These are phyloP conservation scores for Glycine soja DNA, from an alignment of 306 rosid genomes.

Conservation along the genomic window DNA sequence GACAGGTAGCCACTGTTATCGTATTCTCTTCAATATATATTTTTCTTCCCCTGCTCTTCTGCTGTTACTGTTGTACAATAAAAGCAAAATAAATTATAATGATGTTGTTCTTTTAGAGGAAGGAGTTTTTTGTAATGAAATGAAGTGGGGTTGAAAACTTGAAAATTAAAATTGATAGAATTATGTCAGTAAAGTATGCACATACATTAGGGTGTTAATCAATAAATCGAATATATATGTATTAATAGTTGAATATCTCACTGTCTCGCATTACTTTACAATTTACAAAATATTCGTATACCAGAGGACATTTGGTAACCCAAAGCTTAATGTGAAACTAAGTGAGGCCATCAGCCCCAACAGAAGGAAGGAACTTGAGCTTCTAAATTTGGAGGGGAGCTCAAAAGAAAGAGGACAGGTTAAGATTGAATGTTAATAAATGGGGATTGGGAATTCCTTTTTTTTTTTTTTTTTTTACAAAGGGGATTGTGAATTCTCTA, in stretches of 20 bases:
- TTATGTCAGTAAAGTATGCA: too few species aligned
- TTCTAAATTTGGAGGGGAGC: background rate
- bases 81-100: background rate
- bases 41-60: background rate
- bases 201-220: too few species aligned
- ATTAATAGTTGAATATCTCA: too few species aligned
- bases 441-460: too few species aligned
- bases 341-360: too few species aligned
- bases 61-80: background rate
- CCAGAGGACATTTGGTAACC: background rate
- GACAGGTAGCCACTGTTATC: background rate
- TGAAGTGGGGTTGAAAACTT: too few species aligned
- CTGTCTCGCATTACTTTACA: background rate
- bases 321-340: background rate
- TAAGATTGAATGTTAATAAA: too few species aligned
- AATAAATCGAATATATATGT: too few species aligned
- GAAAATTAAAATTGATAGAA: too few species aligned
- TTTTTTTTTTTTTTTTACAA: too few species aligned
- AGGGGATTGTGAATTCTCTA: too few species aligned
- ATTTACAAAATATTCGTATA: background rate
- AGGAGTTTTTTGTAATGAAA: too few species aligned
- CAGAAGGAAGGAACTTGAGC: background rate
- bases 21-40: conserved; percentile 1
- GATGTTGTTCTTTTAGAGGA: background rate
- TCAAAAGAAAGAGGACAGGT: background rate